Percentiles rank a stretch among this genome's conserved stretches.
Conservation (phyloP, 2,329 filamentous ascomycete genomes). For the Lasiodiplodia sp. region DNA sequence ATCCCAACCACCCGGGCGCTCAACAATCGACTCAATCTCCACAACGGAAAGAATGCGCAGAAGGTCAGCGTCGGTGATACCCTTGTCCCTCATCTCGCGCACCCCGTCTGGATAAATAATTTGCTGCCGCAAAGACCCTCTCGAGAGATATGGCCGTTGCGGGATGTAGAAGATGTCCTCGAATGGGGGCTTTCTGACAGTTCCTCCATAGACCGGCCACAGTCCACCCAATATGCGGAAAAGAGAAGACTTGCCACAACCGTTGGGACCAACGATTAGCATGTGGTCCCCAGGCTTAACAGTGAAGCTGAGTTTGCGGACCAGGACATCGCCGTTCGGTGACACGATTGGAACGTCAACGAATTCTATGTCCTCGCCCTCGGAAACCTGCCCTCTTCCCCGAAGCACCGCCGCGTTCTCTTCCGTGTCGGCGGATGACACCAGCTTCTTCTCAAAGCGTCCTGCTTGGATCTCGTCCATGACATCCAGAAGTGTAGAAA, state of each 20-base stretch:
- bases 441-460: conserved; percentile 94
- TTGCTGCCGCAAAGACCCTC: conserved; percentile 92
- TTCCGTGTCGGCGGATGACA: conserved; percentile 83
- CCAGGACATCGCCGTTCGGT: conserved; percentile 92
- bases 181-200: conserved; percentile 88
- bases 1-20: conserved; percentile 84
- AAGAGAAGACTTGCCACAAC: conserved; percentile 93
- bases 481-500: conserved; percentile 87
- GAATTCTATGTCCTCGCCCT: conserved; percentile 86
- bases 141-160: conserved; percentile 90
- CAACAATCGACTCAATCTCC: conserved; percentile 82
- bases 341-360: conserved; percentile 93
- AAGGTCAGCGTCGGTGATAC: conserved; percentile 82
- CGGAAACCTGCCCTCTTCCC: conserved; percentile 80
- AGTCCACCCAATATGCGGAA: conserved; percentile 96
- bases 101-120: conserved; percentile 94
- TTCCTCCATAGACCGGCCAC: conserved; percentile 97
- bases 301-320: conserved; percentile 84
- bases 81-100: conserved; percentile 84
- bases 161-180: conserved; percentile 98
- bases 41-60: conserved; percentile 78
- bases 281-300: conserved; percentile 88
- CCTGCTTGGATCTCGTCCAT: conserved; percentile 93
- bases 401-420: conserved; percentile 83
- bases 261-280: conserved; percentile 94